A percentile compares a stretch with the other conserved stretches of the same genome.
Evolutionary conservation across 495 filamentous ascomycete genomes (phyloP).

Genomic region (Trichocladium uniseriatum): DNA sequence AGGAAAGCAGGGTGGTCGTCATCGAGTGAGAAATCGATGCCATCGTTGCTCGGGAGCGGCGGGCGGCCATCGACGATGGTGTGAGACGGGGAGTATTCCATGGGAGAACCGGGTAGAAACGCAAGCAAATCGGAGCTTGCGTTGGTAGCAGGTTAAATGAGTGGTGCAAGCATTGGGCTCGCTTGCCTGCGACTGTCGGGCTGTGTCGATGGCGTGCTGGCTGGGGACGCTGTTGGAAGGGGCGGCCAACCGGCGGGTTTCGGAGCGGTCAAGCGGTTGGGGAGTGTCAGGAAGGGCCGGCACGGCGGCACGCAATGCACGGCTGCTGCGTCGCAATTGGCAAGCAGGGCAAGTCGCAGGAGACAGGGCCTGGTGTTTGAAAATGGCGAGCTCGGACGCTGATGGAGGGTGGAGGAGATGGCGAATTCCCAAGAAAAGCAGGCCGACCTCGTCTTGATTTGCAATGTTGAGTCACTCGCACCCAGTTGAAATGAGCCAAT

Average conservation of each 20-base stretch:
- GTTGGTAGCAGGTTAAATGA: constrained; percentile 20
- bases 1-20: constrained; percentile 19
- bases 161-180: constrained; percentile 26
- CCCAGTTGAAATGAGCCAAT: neutral
- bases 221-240: constrained; percentile 11
- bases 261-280: constrained; percentile 16
- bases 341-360: neutral
- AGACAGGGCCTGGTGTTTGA: neutral
- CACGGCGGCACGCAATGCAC: constrained; percentile 25
- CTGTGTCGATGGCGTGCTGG: constrained; percentile 29
- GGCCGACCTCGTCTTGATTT: neutral
- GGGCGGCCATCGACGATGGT: constrained; percentile 16
- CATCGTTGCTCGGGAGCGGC: constrained; percentile 18
- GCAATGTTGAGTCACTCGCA: neutral
- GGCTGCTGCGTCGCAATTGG: constrained; percentile 19
- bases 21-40: constrained; percentile 19
- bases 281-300: neutral
- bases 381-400: neutral
- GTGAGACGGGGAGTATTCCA: constrained; percentile 18
- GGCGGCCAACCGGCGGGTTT: constrained; percentile 7
- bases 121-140: constrained; percentile 20
- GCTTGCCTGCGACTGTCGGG: constrained; percentile 19
- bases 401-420: neutral
- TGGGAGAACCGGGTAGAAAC: constrained; percentile 12
- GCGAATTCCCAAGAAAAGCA: neutral